Evolutionary conservation across 495 filamentous ascomycete species (phyloP).

Genomic region (Daldinia vernicosa): DNA sequence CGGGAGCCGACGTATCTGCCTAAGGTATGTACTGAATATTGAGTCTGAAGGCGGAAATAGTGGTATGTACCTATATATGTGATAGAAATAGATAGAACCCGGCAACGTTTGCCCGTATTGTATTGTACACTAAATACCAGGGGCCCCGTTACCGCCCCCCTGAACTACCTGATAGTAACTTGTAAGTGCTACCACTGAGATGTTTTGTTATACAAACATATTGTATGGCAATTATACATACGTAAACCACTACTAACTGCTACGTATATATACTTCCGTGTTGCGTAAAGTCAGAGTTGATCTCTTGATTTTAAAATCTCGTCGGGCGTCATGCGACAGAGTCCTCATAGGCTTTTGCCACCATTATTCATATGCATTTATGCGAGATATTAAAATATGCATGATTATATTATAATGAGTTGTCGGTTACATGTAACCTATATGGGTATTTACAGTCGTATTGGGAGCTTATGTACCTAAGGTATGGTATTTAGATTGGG

Average conservation of each 20-base stretch:
- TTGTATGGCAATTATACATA: neutral
- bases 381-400: neutral
- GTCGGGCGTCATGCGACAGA: conserved; percentile 11
- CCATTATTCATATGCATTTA: conserved; percentile 14
- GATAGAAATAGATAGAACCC: neutral
- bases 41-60: neutral
- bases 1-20: neutral
- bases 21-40: neutral
- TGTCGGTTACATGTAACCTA: neutral
- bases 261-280: neutral
- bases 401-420: neutral
- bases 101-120: neutral
- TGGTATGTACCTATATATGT: neutral
- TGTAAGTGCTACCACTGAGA: neutral
- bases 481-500: neutral
- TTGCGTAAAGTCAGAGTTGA: neutral
- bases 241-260: neutral
- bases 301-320: neutral
- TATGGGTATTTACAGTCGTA: neutral
- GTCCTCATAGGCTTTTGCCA: neutral
- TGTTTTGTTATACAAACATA: neutral
- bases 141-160: conserved; percentile 1
- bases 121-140: too few species aligned
- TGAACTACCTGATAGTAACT: neutral
- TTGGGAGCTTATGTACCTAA: neutral